Conservation (phyloP, 169 alveolate species). For the Perkinsus marinus region DNA sequence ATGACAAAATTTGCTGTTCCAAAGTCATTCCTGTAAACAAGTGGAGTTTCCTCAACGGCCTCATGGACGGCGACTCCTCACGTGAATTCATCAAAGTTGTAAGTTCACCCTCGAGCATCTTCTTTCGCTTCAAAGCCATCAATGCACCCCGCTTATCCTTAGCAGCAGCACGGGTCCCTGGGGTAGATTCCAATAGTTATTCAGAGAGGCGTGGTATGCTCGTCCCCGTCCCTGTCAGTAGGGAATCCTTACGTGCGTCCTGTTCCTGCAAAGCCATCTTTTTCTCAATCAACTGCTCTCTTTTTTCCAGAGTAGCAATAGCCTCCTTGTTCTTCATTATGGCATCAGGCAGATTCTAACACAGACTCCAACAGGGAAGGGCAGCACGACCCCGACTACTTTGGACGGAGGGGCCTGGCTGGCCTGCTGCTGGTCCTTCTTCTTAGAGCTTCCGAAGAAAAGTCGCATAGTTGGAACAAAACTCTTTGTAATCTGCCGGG, state of each 20-base stretch:
- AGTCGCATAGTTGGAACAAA: neutral
- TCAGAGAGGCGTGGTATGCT: too few relatives aligned
- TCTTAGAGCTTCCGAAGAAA: neutral
- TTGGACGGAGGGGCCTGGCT: neutral
- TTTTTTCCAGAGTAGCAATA: constrained; percentile 9
- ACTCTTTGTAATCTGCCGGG: neutral
- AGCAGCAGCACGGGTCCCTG: neutral
- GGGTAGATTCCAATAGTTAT: neutral
- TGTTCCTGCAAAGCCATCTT: neutral
- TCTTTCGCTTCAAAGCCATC: constrained; percentile 10
- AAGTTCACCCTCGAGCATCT: constrained; percentile 6
- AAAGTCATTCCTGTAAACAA: neutral
- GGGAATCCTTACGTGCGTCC: neutral
- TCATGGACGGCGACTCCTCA: neutral
- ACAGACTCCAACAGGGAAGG: neutral
- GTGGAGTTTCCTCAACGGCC: too few relatives aligned
- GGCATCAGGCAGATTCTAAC: constrained; percentile 8
- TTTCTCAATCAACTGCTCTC: constrained; percentile 10
- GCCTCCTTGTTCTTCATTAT: constrained; percentile 13
- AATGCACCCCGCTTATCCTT: constrained; percentile 15
- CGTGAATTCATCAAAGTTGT: constrained; percentile 5
- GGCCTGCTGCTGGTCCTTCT: neutral
- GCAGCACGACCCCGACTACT: neutral
- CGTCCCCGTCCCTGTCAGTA: neutral
- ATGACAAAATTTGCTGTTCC: constrained; percentile 12